Conservation (phyloP, 2,329 filamentous ascomycete genomes). For the Fusarium sp. region DNA sequence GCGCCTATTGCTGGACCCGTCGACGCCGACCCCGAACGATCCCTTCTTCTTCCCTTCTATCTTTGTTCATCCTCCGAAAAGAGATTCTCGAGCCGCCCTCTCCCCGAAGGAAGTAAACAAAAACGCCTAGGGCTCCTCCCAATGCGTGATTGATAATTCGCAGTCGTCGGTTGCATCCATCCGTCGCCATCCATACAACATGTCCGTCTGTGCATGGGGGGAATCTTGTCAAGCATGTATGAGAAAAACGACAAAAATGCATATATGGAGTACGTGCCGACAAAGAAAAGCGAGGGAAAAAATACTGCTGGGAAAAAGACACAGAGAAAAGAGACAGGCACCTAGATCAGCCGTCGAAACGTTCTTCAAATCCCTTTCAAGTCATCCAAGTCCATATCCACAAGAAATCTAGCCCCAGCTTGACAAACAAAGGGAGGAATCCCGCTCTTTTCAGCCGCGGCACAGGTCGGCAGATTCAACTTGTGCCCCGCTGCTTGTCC, state of each 20-base stretch:
- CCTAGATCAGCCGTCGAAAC: conserved; percentile 30
- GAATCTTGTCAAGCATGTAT: conserved; percentile 18
- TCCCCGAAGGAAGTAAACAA: conserved; percentile 22
- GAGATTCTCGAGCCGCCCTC: conserved; percentile 30
- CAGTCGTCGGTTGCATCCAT: conserved; percentile 32
- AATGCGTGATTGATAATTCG: conserved; percentile 26
- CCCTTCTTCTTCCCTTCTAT: neutral
- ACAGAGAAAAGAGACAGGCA: conserved; percentile 35
- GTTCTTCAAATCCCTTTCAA: conserved; percentile 26
- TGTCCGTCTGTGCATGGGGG: neutral
- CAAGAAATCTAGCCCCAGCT: conserved; percentile 36
- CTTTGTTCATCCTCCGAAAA: conserved; percentile 24
- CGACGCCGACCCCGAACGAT: conserved; percentile 23
- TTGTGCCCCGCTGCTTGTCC: conserved; percentile 27
- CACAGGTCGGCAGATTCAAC: conserved; percentile 16
- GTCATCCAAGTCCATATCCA: conserved; percentile 33
- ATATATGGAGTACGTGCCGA: conserved; percentile 39
- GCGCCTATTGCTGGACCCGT: conserved; percentile 22
- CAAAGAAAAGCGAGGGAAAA: conserved; percentile 33
- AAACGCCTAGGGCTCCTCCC: conserved; percentile 33
- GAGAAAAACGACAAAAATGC: conserved; percentile 29
- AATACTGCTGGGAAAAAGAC: conserved; percentile 28
- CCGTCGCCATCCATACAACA: conserved; percentile 27
- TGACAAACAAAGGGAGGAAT: conserved; percentile 40
- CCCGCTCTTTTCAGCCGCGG: conserved; percentile 20